Base-by-base conservation (phyloP, 73 alveolate species). In the Uronychia binucleata region DNA sequence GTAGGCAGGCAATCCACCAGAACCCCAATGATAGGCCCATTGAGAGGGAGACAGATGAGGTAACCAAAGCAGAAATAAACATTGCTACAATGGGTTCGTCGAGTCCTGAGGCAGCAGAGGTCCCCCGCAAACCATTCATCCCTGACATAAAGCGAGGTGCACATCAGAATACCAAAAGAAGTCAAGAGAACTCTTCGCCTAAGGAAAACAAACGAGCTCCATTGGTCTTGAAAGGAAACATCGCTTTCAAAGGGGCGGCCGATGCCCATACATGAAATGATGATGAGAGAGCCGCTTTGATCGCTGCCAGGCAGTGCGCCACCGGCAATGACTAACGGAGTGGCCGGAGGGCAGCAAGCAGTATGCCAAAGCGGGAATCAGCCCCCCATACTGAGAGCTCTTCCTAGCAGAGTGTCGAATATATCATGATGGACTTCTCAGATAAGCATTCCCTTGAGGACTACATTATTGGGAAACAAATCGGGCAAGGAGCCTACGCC, bases 401-500 rank as follows among this genome's bases (percentile, higher is more conserved):
- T 46, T 46, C 67, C 67, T 46, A 46, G 19, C 19, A 46, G 19
- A 46, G 67, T 46, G 67, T 46, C n/a, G 67, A 46, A 46, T 46
- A 46, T 19, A 46, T 46, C 5, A 46, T 46, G 67, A 46, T 46
- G 67, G 67, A 46, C 19, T 46, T 46, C 67, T 46, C 67, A 46
- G 67, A 46, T 46, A 46, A 46, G 67, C 67, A 46, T 25, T 88
- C 94, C 1, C 84, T 96, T 57, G 98, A 94, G 31, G 96, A 91
- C 28, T 95, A 93, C 91, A 89, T 87, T 28, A 87, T 97, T 77
- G 96, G 98, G 31, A 78, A 88, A 78, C 85, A 91, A 34, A 87
- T 97, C 34, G 98, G 99, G 5, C 84, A 91, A 85, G 99, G 99
- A 1, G 96, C 98, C 27, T 97, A 94, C 92, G 99, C 99, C 26